phyloP scores from a whole-genome alignment of 2,329 filamentous ascomycete species.

The Ascochyta clinopodiicola region DNA sequence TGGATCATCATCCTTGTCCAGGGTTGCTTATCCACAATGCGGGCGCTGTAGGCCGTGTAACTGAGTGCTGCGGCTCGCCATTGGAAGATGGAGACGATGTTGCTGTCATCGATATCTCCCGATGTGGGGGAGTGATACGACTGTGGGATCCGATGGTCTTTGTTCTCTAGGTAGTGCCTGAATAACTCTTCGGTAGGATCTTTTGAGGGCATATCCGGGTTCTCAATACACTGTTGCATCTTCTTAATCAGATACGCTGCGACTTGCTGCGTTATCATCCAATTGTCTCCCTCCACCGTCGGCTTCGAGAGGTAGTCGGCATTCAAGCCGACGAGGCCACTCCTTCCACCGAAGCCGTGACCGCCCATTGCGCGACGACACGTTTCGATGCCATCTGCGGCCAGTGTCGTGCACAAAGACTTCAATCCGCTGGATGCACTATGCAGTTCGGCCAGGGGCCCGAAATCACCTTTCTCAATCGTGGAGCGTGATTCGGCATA shows the following conservation, averaged over 20 bases:
- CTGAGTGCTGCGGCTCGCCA: slow-evolving; percentile 54
- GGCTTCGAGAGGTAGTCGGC: slow-evolving; percentile 60
- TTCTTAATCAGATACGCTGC: slow-evolving; percentile 60
- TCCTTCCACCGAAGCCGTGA: slow-evolving; percentile 61
- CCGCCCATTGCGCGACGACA: slow-evolving; percentile 62
- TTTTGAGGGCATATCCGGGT: slow-evolving; percentile 39
- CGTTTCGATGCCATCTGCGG: slow-evolving; percentile 62
- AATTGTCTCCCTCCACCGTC: slow-evolving; percentile 64
- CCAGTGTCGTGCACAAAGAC: slow-evolving; percentile 60
- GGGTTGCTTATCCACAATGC: slow-evolving; percentile 53
- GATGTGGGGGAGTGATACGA: slow-evolving; percentile 27
- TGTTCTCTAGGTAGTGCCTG: slow-evolving; percentile 48
- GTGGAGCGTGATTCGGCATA: slow-evolving; percentile 55
- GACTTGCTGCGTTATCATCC: slow-evolving; percentile 64
- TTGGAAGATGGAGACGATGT: slow-evolving; percentile 54
- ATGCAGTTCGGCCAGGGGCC: slow-evolving; percentile 58
- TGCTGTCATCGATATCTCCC: slow-evolving; percentile 45
- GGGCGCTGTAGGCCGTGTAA: slow-evolving; percentile 52
- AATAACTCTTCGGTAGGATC: slow-evolving; percentile 53
- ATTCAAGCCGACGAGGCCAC: slow-evolving; percentile 60
- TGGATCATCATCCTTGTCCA: slow-evolving; percentile 57
- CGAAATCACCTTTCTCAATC: slow-evolving; percentile 60
- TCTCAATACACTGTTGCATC: slow-evolving; percentile 52
- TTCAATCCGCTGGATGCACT: slow-evolving; percentile 62
- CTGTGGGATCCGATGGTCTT: slow-evolving; percentile 33